Conservation (phyloP, 495 filamentous ascomycete species). For the Podospora sp. region DNA sequence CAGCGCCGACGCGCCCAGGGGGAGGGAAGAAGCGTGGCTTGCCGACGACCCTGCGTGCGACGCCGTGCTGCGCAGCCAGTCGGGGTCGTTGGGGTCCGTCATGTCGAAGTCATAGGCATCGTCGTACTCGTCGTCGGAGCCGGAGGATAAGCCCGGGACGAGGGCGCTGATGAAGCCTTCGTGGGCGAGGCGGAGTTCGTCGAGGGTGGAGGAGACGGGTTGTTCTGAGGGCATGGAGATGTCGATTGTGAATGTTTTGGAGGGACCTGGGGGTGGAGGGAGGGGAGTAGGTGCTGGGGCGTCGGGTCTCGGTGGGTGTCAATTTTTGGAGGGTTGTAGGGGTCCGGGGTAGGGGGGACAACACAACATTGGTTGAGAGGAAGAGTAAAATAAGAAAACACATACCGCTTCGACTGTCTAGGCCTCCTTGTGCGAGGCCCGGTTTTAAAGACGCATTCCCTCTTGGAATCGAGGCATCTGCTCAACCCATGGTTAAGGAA, state of each 20-base stretch:
- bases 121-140: slow-evolving; percentile 26
- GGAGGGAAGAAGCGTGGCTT: slow-evolving; percentile 33
- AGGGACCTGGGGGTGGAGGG: slow-evolving; percentile 41
- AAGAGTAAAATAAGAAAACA: background rate
- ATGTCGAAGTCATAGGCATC: slow-evolving; percentile 11
- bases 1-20: slow-evolving; percentile 39
- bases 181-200: slow-evolving; percentile 41
- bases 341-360: background rate
- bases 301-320: background rate
- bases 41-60: slow-evolving; percentile 23
- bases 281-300: background rate
- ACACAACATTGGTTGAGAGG: background rate
- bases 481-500: background rate
- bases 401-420: slow-evolving; percentile 41
- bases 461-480: slow-evolving; percentile 51
- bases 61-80: slow-evolving; percentile 3
- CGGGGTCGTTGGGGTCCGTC: background rate
- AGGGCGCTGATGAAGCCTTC: slow-evolving; percentile 40
- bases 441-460: slow-evolving; percentile 52
- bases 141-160: slow-evolving; percentile 26
- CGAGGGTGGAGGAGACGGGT: slow-evolving; percentile 37
- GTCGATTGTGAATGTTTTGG: slow-evolving; percentile 55
- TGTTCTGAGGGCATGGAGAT: slow-evolving; percentile 44
- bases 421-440: slow-evolving; percentile 47
- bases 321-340: background rate